Evolutionary conservation across 2,329 filamentous ascomycete species (phyloP), one percentile per base, ranked within the genome.

Genomic region (Sclerotinia trifoliorum): DNA sequence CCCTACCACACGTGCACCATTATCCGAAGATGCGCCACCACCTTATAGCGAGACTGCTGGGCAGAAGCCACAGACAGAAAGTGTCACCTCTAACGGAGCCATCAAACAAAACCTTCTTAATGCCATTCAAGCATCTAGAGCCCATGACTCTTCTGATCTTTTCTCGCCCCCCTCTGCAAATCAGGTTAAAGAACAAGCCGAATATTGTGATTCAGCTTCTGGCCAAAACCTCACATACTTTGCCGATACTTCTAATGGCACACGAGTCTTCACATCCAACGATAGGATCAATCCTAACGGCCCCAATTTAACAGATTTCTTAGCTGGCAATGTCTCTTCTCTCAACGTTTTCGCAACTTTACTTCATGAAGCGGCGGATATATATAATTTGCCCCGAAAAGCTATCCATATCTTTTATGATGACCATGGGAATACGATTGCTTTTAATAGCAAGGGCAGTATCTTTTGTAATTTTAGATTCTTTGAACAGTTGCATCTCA

Each of bases 381-480:
- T 96, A 15, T 98, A 97, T 78, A 84, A 86, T 2, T 83, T 98
- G 32, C 83, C 86, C 1, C 82, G 86, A 0, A 82, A 85, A 44
- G 88, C 88, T 3, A 78, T 98, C 68, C 94, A 96, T 77, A 90
- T 98, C 63, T 98, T 94, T 80, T 93, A 93, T 74, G 94, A 97
- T 74, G 86, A 90, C 52, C 80, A 81, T 3, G 91, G 93, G 5
- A 87, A 86, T 67, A 94, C 93, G 0, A 97, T 99, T 71, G 95
- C 94, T 0, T 99, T 99, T 83, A 99, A 99, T 78, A 86, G 86
- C 11, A 87, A 85, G 51, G 94, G 94, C 49, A 92, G 90, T 74
- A 86, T 99, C 42, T 99, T 98, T 81, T 97, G 93, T 83, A 99
- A 99, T 77, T 85, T 96, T 71, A 85, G 92, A 24, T 97, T 92